These are phyloP conservation scores for Paxillus involutus DNA, from an alignment of 768 basidiomycete species.

Conservation along the genomic window DNA sequence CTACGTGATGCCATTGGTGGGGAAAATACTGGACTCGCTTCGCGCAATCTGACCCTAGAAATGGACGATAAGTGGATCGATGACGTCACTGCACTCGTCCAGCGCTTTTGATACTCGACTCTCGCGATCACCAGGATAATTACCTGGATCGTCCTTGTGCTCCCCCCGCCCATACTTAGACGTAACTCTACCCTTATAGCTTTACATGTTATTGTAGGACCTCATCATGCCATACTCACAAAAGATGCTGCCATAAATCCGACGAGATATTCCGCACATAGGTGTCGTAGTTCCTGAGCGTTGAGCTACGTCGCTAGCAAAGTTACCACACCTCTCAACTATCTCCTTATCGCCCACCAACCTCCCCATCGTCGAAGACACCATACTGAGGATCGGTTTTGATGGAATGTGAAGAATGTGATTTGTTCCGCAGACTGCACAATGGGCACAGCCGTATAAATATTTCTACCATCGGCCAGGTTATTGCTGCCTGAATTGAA, in stretches of 20 bases:
- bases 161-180: neutral
- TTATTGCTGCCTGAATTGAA: slow-evolving; percentile 55
- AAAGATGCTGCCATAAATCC: slow-evolving; percentile 1
- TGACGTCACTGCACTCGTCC: slow-evolving; percentile 47
- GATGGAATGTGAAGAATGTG: slow-evolving; percentile 17
- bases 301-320: neutral
- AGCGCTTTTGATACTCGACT: slow-evolving; percentile 30
- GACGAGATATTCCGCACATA: neutral
- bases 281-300: neutral
- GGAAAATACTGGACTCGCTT: slow-evolving; percentile 36
- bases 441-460: slow-evolving; percentile 62
- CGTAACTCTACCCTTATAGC: neutral
- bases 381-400: slow-evolving; percentile 16
- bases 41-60: slow-evolving; percentile 47
- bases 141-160: neutral
- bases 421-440: slow-evolving; percentile 45
- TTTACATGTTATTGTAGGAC: slow-evolving; percentile 10
- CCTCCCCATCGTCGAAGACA: slow-evolving; percentile 18
- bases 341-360: slow-evolving; percentile 12
- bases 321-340: neutral
- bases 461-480: slow-evolving; percentile 74
- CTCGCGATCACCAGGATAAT: neutral
- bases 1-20: slow-evolving; percentile 46
- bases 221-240: neutral
- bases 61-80: slow-evolving; percentile 54